Percentiles rank a stretch among this genome's conserved stretches.
Conservation (phyloP, 208 protist genomes). For the Angomonas desouzai region DNA sequence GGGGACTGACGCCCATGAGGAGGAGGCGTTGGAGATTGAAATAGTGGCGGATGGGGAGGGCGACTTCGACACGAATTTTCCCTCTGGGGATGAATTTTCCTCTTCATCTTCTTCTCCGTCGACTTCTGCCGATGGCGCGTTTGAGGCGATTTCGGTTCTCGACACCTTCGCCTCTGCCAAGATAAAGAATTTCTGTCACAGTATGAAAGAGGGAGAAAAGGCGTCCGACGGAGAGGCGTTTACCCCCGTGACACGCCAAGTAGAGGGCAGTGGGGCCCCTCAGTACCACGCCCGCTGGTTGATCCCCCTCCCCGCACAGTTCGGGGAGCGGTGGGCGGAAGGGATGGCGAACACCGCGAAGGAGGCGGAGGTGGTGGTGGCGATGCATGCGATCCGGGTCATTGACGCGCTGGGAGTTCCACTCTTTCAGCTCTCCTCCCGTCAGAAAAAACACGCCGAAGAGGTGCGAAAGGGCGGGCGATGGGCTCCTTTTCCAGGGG, state of each 20-base stretch:
- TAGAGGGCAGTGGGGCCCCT: constrained; percentile 29
- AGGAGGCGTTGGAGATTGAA: constrained; percentile 3
- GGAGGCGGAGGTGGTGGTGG: constrained; percentile 71
- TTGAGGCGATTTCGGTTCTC: constrained; percentile 37
- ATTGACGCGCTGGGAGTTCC: constrained; percentile 76
- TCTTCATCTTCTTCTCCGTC: neutral
- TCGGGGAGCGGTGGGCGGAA: constrained; percentile 69
- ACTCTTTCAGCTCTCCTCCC: constrained; percentile 74
- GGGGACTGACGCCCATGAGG: neutral
- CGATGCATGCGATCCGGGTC: constrained; percentile 85
- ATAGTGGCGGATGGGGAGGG: neutral
- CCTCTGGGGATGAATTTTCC: too few relatives aligned
- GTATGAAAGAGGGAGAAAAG: constrained; percentile 4
- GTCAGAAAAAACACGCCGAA: constrained; percentile 77
- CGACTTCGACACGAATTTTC: neutral
- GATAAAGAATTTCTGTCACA: constrained; percentile 64
- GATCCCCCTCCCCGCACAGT: constrained; percentile 62
- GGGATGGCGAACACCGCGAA: constrained; percentile 65
- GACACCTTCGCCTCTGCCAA: constrained; percentile 72
- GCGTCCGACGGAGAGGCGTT: constrained; percentile 6
- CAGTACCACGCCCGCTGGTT: constrained; percentile 62
- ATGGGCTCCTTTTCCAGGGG: constrained; percentile 38
- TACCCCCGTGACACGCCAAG: constrained; percentile 40
- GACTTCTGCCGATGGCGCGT: neutral
- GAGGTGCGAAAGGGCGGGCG: constrained; percentile 56